Base-by-base conservation (phyloP, 352 stramenopile species). In the Phytopythium helicoides region DNA sequence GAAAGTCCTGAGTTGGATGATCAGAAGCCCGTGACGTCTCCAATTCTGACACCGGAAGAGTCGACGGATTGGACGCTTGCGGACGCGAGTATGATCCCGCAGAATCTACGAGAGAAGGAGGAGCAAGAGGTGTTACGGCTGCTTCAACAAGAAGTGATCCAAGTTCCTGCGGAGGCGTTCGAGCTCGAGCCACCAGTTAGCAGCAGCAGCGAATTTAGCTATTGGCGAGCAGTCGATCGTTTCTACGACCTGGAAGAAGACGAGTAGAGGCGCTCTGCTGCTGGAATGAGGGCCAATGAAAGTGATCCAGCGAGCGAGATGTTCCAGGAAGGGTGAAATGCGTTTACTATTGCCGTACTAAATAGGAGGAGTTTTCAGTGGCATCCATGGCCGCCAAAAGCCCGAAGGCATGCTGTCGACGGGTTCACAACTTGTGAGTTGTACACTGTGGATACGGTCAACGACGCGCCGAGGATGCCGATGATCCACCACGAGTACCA, bases 391-490 rank as follows among this genome's bases (percentile, higher is more conserved):
- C 67, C 67, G 39, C 67, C 67, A 15, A 69, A 62, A 31, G 72
- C 50, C 18, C 23, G 50, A 16, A 76, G 33, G 40, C 67, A 76
- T 23, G 67, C 52, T 12, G 63, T 73, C 21, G 50, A 61, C 0
- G 67, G 64, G 1, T 61, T 56, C 18, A 76, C 58, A 0, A 64
- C 60, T 21, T 68, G 45, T 25, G 60, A 51, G 31, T 76, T 76
- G 53, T 71, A 76, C 0, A 76, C 52, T 35, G 70, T 54, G 35
- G 64, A 64, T 35, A 81, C 65, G 28, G 76, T 52, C 26, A 66
- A 62, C 0, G 73, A 56, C 15, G 56, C 19, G 9, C 60, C 57
- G 15, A 81, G 34, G 0, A 71, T 56, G 11, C 70, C 67, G 0
- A 67, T 50, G 16, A 81, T 50, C 41, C 64, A 81, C 73, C 70